A percentile compares a stretch with the other conserved stretches of the same genome.
These are phyloP conservation scores for Meyerozyma athensensis DNA, from an alignment of 1,139 yeast genomes.

Conservation along the genomic window DNA sequence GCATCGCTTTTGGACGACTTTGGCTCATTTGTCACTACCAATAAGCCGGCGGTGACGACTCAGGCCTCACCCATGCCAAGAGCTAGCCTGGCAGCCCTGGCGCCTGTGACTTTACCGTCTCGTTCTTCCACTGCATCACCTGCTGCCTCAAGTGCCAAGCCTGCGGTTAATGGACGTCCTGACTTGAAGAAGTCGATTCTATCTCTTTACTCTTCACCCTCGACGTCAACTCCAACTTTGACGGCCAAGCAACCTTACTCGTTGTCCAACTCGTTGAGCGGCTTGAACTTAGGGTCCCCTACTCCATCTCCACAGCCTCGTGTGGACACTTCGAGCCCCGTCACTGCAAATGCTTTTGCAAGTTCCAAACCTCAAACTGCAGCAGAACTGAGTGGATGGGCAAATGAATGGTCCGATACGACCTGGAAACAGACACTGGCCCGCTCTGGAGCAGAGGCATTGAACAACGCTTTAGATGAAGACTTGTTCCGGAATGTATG, in stretches of 20 bases:
- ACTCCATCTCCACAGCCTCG: conserved; percentile 7
- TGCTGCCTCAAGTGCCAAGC: background rate
- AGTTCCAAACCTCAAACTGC: conserved; percentile 7
- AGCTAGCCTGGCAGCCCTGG: conserved; percentile 26
- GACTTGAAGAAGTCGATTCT: conserved; percentile 88
- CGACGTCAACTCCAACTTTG: conserved; percentile 19
- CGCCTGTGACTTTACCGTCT: conserved; percentile 22
- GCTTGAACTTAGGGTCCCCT: conserved; percentile 9
- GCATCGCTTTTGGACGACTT: conserved; percentile 1
- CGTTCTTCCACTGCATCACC: conserved; percentile 13
- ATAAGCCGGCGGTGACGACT: background rate
- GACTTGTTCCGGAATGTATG: conserved; percentile 41
- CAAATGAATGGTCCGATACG: conserved; percentile 36
- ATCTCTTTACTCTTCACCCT: conserved; percentile 78
- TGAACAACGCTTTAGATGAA: conserved; percentile 29
- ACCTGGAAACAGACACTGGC: conserved; percentile 9
- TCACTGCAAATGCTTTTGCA: background rate
- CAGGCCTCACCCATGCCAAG: conserved; percentile 10
- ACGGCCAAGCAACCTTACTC: conserved; percentile 6
- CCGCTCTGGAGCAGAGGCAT: conserved; percentile 10
- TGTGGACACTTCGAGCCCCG: conserved; percentile 8
- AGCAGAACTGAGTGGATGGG: conserved; percentile 18
- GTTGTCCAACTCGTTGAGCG: conserved; percentile 11
- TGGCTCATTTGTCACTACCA: background rate
- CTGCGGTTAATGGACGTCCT: conserved; percentile 25